Conservation (phyloP, 1,284 basidiomycete genomes). For the Neolentinus lepideus region DNA sequence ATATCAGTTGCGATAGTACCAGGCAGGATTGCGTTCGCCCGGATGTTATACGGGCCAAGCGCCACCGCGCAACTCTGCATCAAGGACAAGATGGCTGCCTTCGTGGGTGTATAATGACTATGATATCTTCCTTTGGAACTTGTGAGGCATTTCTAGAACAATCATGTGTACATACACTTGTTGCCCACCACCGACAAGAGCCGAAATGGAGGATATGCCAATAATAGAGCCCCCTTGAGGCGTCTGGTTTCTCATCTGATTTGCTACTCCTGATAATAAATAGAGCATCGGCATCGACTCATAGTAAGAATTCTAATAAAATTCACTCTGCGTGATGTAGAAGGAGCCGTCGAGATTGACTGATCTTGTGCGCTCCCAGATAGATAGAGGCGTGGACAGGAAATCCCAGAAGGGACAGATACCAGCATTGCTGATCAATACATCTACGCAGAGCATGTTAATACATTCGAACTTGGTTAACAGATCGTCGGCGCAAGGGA, state of each 20-base stretch:
- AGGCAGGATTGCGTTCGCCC: constrained; percentile 62
- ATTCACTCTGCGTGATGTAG: constrained; percentile 61
- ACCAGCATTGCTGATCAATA: constrained; percentile 67
- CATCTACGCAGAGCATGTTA: constrained; percentile 23
- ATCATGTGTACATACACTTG: constrained; percentile 41
- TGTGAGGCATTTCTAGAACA: not conserved
- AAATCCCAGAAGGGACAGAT: constrained; percentile 81
- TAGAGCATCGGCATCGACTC: constrained; percentile 1
- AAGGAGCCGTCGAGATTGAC: constrained; percentile 80
- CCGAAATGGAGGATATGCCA: constrained; percentile 72
- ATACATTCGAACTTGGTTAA: not conserved
- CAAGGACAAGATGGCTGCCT: constrained; percentile 72
- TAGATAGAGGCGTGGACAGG: constrained; percentile 63
- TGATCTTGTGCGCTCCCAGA: constrained; percentile 64
- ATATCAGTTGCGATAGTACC: constrained; percentile 77
- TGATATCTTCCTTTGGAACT: constrained; percentile 2
- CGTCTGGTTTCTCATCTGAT: constrained; percentile 66
- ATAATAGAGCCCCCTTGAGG: constrained; percentile 74
- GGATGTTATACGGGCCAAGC: constrained; percentile 68
- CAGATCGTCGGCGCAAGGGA: constrained; percentile 3
- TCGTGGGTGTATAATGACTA: constrained; percentile 78
- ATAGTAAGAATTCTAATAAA: not conserved
- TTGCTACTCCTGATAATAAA: constrained; percentile 50
- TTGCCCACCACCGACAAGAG: constrained; percentile 69
- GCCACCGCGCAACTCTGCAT: constrained; percentile 83